Percentiles rank a stretch among this genome's conserved stretches.
Conservation (phyloP, 345 rosid species). For the Salix suchowensis region DNA sequence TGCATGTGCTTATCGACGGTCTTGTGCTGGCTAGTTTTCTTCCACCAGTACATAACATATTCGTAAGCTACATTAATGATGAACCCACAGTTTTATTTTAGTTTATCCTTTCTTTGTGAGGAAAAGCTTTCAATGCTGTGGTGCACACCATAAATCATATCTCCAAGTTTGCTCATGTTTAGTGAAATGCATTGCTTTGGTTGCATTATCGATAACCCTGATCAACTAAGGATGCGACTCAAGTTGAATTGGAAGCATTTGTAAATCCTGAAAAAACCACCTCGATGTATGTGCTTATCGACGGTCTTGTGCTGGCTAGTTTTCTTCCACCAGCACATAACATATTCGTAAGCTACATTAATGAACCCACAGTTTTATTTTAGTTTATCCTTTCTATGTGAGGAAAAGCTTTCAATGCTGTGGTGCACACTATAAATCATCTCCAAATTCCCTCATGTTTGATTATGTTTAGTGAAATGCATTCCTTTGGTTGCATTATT, state of each 20-base stretch:
- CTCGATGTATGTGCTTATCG: constrained; percentile 19
- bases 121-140: constrained; percentile 27
- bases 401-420: constrained; percentile 24
- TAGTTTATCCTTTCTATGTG: constrained; percentile 10
- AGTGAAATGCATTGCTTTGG: neutral
- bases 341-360: constrained; percentile 50
- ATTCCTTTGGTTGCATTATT: neutral
- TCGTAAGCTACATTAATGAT: constrained; percentile 44
- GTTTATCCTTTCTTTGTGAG: constrained; percentile 13
- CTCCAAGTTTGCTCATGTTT: no score
- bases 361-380: constrained; percentile 22
- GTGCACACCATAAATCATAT: constrained; percentile 13
- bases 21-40: constrained; percentile 38
- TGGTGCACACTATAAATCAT: constrained; percentile 22
- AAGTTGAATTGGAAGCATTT: neutral
- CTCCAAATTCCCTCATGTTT: no score
- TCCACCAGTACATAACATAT: constrained; percentile 40
- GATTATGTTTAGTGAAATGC: no score
- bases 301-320: constrained; percentile 49
- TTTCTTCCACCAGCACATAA: constrained; percentile 33
- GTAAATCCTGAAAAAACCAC: neutral
- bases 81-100: constrained; percentile 27
- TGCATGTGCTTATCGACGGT: constrained; percentile 32
- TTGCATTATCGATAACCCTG: neutral
- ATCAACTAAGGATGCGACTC: neutral